Evolutionary conservation across 2,329 filamentous ascomycete genomes (phyloP).

Genomic region (Thielaviopsis euricoi): DNA sequence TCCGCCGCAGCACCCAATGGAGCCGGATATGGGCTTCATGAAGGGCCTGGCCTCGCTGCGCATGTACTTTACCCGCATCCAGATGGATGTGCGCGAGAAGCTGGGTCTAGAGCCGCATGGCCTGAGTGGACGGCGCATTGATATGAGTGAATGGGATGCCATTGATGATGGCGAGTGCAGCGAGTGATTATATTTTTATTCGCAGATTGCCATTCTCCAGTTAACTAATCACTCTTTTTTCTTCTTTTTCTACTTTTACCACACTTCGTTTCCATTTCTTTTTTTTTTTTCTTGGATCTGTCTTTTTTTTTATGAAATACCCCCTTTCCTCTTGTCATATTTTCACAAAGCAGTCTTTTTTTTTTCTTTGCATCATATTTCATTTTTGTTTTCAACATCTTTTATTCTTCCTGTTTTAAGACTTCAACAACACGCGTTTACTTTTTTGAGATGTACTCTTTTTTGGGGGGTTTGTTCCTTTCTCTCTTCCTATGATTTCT

Average conservation of each 20-base stretch:
- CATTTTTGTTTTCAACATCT: background rate
- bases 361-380: background rate
- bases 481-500: no score
- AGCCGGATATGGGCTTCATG: constrained; percentile 78
- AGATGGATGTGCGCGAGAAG: constrained; percentile 52
- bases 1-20: constrained; percentile 63
- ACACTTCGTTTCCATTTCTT: background rate
- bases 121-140: constrained; percentile 8
- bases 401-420: constrained; percentile 4
- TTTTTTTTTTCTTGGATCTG: background rate
- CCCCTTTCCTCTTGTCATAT: background rate
- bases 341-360: no score
- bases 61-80: constrained; percentile 75
- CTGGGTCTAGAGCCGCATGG: constrained; percentile 29
- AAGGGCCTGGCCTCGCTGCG: constrained; percentile 64
- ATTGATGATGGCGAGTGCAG: constrained; percentile 12
- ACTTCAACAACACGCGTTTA: background rate
- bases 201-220: background rate
- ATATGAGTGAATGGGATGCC: constrained; percentile 5
- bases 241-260: background rate
- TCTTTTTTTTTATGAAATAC: background rate
- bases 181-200: constrained; percentile 3
- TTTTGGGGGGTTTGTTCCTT: no score
- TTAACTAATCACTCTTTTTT: background rate
- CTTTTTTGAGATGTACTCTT: background rate